phyloP scores from a whole-genome alignment of 768 basidiomycete species.

The Mycena olivaceomarginata region DNA sequence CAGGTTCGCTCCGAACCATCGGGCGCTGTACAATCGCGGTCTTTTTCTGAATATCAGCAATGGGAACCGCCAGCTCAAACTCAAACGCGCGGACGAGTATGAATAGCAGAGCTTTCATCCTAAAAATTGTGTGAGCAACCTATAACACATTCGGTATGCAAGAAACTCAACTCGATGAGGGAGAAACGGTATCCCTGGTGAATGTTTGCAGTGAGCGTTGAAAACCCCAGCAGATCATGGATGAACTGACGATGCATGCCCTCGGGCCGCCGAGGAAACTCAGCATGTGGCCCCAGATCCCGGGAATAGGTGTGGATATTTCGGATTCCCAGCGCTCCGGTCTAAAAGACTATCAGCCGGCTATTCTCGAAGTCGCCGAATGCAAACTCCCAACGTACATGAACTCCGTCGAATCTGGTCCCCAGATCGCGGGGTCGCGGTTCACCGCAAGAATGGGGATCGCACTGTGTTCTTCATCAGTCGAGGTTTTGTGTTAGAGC shows the following conservation, averaged over 20 bases:
- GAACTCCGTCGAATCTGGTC: conserved; percentile 51
- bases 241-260: conserved; percentile 63
- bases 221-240: background rate
- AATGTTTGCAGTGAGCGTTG: conserved; percentile 18
- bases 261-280: conserved; percentile 71
- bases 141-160: no score
- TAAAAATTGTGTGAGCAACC: conserved; percentile 24
- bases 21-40: conserved; percentile 65
- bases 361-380: no score
- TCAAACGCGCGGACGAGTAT: conserved; percentile 71
- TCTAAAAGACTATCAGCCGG: conserved; percentile 58
- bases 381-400: no score
- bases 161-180: conserved; percentile 63
- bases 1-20: conserved; percentile 60
- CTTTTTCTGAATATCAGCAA: conserved; percentile 62
- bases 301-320: conserved; percentile 60
- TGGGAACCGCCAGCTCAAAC: conserved; percentile 72
- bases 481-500: no score
- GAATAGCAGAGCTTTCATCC: conserved; percentile 68
- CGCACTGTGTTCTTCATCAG: background rate
- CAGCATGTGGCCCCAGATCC: conserved; percentile 66
- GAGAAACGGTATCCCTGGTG: conserved; percentile 64
- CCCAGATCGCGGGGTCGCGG: conserved; percentile 66
- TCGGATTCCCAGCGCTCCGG: conserved; percentile 69
- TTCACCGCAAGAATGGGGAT: conserved; percentile 67